Evolutionary conservation across 208 protist species (phyloP), one percentile per base, ranked within the genome.

Genomic region (Leishmania major): DNA sequence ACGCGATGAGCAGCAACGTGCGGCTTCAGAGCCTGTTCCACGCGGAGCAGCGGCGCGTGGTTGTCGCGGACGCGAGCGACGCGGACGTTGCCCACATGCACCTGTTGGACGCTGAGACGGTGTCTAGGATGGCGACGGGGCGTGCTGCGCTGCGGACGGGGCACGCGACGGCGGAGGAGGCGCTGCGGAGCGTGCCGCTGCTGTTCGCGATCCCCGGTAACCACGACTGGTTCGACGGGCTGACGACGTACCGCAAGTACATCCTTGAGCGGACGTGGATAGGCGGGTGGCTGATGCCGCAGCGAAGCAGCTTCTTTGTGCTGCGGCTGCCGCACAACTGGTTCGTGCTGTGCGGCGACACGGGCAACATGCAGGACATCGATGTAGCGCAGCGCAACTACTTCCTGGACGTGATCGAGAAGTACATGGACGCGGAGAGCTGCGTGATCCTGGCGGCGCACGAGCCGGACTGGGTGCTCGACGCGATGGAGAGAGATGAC

Each of bases 211-310:
- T 97, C 66, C 95, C 95, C 8, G 93, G 93, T 64, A 98, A 97
- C 79, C 93, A 98, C 87, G 95, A 97, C 85, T 98, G 95, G 95
- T 90, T 96, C 78, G 95, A 98, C 77, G 95, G 95, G 19, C 92
- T 97, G 43, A 84, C 87, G 35, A 95, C 90, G 28, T 98, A 89
- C 80, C 87, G 89, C 72, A 94, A 96, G 77, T 94, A 90, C 85
- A 95, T 98, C 17, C 76, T 94, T 57, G 87, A 93, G 66, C 85
- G 89, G 74, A 89, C 80, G 53, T 94, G 92, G 90, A 83, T 96
- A 10, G 95, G 95, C 22, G 93, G 95, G 64, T 96, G 95, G 94
- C 79, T 96, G 77, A 91, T 98, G 90, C 95, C 95, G 70, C 95
- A 98, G 87, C 77, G 83, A 6, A 96, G 87, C 80, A 93, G 89